Conservation (phyloP, 768 basidiomycete genomes). For the Xanthoconium purpureum region DNA sequence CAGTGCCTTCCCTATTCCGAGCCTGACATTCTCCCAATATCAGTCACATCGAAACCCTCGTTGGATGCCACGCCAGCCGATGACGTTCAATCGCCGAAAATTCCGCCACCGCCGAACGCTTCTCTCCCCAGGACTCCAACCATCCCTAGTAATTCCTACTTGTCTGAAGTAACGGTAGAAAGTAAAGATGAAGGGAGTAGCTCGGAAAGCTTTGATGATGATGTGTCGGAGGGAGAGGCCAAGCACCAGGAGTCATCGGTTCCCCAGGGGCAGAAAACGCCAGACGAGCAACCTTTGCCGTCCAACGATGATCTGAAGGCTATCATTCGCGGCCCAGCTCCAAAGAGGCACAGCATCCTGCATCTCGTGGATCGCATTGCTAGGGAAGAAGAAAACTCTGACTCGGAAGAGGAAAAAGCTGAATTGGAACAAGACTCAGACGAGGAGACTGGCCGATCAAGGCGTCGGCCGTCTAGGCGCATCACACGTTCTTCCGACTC, state of each 20-base stretch:
- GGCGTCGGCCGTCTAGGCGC: conserved; percentile 34
- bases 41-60: neutral
- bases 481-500: conserved; percentile 31
- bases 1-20: neutral
- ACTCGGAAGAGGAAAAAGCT: conserved; percentile 41
- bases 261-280: neutral
- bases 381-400: conserved; percentile 35
- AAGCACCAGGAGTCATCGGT: conserved; percentile 11
- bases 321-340: conserved; percentile 41
- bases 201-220: conserved; percentile 35
- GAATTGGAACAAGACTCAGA: conserved; percentile 42
- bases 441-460: conserved; percentile 30
- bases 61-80: neutral
- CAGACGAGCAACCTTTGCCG: neutral
- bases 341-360: conserved; percentile 16
- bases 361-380: conserved; percentile 31
- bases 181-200: conserved; percentile 40
- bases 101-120: neutral
- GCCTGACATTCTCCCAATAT: conserved; percentile 12
- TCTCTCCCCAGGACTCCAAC: conserved; percentile 13
- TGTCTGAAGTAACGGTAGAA: conserved; percentile 38
- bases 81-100: neutral
- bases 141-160: conserved; percentile 31
- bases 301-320: conserved; percentile 36
- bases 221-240: conserved; percentile 16